Conservation (phyloP, 2,329 filamentous ascomycete genomes). For the Trichoderma endophyticum region DNA sequence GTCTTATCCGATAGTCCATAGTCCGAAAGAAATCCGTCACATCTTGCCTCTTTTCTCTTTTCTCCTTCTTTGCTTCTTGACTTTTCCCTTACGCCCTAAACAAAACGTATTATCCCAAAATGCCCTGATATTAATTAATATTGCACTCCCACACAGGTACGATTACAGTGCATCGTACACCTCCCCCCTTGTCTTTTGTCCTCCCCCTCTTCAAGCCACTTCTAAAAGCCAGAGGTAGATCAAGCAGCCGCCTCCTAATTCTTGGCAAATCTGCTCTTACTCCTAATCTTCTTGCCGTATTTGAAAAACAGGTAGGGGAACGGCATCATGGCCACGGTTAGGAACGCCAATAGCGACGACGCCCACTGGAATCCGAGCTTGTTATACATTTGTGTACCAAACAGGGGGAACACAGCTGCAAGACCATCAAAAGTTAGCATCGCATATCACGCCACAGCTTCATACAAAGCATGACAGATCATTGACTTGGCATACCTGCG, state of each 20-base stretch:
- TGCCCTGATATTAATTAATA: neutral
- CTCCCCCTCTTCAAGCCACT: neutral
- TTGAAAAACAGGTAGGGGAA: constrained; percentile 63
- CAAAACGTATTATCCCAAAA: neutral
- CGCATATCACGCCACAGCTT: neutral
- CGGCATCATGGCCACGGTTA: constrained; percentile 60
- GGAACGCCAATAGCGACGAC: constrained; percentile 57
- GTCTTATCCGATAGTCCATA: constrained; percentile 4
- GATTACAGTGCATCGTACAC: neutral
- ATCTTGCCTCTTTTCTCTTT: neutral
- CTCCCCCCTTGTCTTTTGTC: neutral
- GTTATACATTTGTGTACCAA: constrained; percentile 70
- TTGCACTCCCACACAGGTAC: neutral
- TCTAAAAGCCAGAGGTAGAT: neutral
- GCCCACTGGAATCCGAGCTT: constrained; percentile 69
- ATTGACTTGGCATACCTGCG: constrained; percentile 50
- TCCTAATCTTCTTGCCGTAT: constrained; percentile 56
- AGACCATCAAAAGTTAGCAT: constrained; percentile 19
- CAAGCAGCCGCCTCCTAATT: constrained; percentile 21
- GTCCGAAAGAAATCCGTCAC: neutral
- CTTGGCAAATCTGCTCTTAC: constrained; percentile 52
- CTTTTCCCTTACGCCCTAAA: neutral
- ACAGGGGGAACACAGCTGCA: constrained; percentile 68
- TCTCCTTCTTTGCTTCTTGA: neutral
- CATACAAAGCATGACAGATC: neutral